A percentile compares a stretch with the other conserved stretches of the same genome.
These are phyloP conservation scores for Cardamine resedifolia DNA, from an alignment of 345 rosid genomes.

Conservation along the genomic window DNA sequence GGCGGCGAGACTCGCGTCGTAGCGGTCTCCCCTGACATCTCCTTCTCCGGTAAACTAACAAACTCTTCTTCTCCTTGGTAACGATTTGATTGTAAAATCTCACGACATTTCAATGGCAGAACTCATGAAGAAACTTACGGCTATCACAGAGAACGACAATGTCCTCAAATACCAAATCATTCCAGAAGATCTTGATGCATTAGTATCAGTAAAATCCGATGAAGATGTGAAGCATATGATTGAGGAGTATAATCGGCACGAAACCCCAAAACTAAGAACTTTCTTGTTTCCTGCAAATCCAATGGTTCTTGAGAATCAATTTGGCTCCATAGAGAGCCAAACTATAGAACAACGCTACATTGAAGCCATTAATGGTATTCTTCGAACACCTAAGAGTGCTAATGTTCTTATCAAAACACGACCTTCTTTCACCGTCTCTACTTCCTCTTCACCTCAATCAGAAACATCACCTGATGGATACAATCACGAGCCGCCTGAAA, in stretches of 20 bases:
- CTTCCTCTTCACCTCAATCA: constrained; percentile 62
- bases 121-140: constrained; percentile 63
- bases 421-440: constrained; percentile 52
- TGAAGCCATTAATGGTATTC: constrained; percentile 73
- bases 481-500: constrained; percentile 40
- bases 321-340: constrained; percentile 38
- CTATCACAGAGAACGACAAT: constrained; percentile 51
- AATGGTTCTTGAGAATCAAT: constrained; percentile 42
- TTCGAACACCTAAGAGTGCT: constrained; percentile 19
- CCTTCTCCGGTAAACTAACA: constrained; percentile 51
- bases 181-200: constrained; percentile 75
- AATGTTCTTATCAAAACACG: constrained; percentile 37
- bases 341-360: constrained; percentile 69
- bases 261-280: constrained; percentile 54
- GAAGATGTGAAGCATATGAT: constrained; percentile 88
- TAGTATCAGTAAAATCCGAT: constrained; percentile 67
- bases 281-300: constrained; percentile 68
- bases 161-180: constrained; percentile 69
- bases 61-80: neutral
- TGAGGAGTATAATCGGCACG: constrained; percentile 66
- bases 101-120: constrained; percentile 40
- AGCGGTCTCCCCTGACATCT: constrained; percentile 55
- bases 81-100: neutral
- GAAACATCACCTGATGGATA: constrained; percentile 60
- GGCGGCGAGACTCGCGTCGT: constrained; percentile 94